phyloP scores from a whole-genome alignment of 208 protist species.

The Crithidia expoeki region DNA sequence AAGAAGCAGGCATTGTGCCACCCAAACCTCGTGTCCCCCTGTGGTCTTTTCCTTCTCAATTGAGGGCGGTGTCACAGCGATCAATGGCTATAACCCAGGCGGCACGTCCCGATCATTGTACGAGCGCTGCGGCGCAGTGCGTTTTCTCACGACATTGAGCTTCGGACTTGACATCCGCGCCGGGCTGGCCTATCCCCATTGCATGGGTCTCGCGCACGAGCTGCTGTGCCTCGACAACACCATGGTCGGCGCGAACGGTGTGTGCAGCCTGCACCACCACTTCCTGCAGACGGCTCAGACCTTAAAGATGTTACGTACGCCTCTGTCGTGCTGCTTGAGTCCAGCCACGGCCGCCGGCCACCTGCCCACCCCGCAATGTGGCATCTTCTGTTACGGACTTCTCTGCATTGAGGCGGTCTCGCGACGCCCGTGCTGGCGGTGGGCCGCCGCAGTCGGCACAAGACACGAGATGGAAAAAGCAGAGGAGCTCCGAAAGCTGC shows the following conservation, averaged over 20 bases:
- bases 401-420: conserved; percentile 54
- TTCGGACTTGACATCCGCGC: conserved; percentile 55
- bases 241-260: conserved; percentile 57
- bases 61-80: conserved; percentile 17
- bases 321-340: conserved; percentile 53
- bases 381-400: conserved; percentile 74
- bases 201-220: conserved; percentile 57
- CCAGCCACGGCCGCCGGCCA: conserved; percentile 57
- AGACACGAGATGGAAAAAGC: neutral
- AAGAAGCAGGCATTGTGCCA: conserved; percentile 17
- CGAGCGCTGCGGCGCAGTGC: conserved; percentile 25
- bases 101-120: conserved; percentile 35
- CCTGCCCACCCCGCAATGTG: conserved; percentile 42
- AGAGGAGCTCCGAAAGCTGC: neutral
- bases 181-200: conserved; percentile 60
- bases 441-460: conserved; percentile 1
- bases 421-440: conserved; percentile 33
- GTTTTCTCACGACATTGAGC: conserved; percentile 36
- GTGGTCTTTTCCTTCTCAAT: conserved; percentile 17
- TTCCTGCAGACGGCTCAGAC: conserved; percentile 18
- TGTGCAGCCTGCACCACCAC: conserved; percentile 71
- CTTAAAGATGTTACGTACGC: conserved; percentile 29
- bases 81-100: conserved; percentile 43
- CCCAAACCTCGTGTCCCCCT: conserved; percentile 14
- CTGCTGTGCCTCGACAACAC: conserved; percentile 66